phyloP scores from a whole-genome alignment of 2,329 filamentous ascomycete species.

The Aureobasidium pullulans region DNA sequence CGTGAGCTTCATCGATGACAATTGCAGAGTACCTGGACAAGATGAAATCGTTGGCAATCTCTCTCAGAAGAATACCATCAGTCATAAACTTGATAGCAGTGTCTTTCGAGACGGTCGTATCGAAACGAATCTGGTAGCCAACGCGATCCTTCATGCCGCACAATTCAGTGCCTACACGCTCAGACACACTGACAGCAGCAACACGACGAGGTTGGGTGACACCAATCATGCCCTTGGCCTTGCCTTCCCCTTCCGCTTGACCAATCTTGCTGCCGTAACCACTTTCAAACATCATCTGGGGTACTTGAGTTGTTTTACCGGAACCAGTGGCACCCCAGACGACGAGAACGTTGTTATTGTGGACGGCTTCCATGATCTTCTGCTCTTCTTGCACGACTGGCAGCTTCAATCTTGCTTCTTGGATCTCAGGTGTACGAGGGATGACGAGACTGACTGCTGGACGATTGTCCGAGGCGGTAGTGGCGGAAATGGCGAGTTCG shows the following conservation, averaged over 20 bases:
- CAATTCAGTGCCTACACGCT: constrained; percentile 79
- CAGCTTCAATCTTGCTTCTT: constrained; percentile 68
- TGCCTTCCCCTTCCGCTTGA: constrained; percentile 1
- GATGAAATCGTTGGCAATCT: constrained; percentile 82
- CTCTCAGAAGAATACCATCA: constrained; percentile 86
- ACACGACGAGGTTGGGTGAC: constrained; percentile 92
- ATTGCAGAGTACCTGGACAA: constrained; percentile 87
- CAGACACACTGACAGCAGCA: constrained; percentile 93
- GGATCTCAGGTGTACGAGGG: constrained; percentile 62
- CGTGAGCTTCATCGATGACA: constrained; percentile 93
- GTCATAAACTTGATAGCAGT: constrained; percentile 99
- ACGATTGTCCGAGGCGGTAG: constrained; percentile 46
- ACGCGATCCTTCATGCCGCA: constrained; percentile 70
- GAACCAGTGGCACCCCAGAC: constrained; percentile 94
- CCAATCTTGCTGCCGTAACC: constrained; percentile 76
- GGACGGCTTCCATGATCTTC: constrained; percentile 94
- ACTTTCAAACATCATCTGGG: constrained; percentile 90
- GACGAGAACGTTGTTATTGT: constrained; percentile 83
- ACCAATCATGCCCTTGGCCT: constrained; percentile 77
- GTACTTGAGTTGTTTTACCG: constrained; percentile 95
- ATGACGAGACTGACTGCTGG: constrained; percentile 73
- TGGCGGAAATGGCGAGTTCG: constrained; percentile 53
- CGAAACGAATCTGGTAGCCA: constrained; percentile 88
- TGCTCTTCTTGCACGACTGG: constrained; percentile 94
- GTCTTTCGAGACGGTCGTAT: constrained; percentile 68